A percentile compares a stretch with the other conserved stretches of the same genome.
Evolutionary conservation across 768 basidiomycete genomes (phyloP).

Genomic region (Serendipita vermifera): DNA sequence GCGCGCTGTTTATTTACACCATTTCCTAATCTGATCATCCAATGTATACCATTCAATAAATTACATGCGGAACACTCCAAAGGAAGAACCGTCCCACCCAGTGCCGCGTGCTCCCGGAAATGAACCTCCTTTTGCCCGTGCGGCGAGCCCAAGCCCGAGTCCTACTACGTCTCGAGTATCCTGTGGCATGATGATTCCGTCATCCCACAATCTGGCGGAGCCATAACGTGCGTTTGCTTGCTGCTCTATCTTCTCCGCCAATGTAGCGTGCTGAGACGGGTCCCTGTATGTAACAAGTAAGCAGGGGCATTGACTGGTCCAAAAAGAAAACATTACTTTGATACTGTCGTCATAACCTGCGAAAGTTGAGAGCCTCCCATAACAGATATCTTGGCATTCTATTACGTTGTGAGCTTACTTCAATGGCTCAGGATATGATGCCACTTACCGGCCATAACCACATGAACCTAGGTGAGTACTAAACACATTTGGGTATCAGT

Average conservation of each 20-base stretch:
- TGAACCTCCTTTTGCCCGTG: slow-evolving; percentile 21
- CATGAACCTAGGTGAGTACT: slow-evolving; percentile 90
- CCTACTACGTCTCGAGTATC: slow-evolving; percentile 85
- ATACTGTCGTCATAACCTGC: slow-evolving; percentile 84
- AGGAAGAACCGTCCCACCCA: slow-evolving; percentile 37
- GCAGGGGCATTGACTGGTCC: background rate
- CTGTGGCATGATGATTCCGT: slow-evolving; percentile 77
- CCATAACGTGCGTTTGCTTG: slow-evolving; percentile 83
- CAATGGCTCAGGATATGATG: background rate
- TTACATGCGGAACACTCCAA: slow-evolving; percentile 88
- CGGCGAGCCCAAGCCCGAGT: slow-evolving; percentile 71
- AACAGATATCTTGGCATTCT: slow-evolving; percentile 88
- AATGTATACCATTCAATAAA: background rate
- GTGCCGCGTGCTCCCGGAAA: slow-evolving; percentile 30
- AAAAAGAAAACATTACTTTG: slow-evolving; percentile 39
- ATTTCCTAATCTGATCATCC: background rate
- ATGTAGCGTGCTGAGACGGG: slow-evolving; percentile 56
- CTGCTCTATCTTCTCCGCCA: slow-evolving; percentile 73
- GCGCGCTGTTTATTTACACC: too few relatives aligned
- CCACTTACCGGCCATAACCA: slow-evolving; percentile 93
- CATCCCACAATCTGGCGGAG: slow-evolving; percentile 88
- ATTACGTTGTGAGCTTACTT: slow-evolving; percentile 2
- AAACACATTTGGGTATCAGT: slow-evolving; percentile 5
- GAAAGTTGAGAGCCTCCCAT: slow-evolving; percentile 93
- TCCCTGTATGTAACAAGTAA: slow-evolving; percentile 36